These are phyloP conservation scores for Ascochyta lentis DNA, from an alignment of 2,329 filamentous ascomycete genomes.

Conservation along the genomic window DNA sequence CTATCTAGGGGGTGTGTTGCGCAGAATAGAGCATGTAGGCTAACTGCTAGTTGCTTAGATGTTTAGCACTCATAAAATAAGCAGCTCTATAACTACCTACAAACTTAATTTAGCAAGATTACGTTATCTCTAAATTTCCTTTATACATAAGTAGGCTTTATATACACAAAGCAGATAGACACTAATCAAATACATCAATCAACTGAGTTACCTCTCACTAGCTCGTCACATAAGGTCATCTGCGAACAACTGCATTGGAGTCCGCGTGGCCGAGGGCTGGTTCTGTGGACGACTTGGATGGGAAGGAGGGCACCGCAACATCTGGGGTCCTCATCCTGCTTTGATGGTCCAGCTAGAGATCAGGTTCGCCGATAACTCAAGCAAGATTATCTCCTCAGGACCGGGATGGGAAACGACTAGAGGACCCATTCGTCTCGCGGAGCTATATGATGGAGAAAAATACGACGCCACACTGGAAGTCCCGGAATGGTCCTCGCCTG, in stretches of 20 bases:
- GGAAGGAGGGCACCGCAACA: slow-evolving; percentile 3
- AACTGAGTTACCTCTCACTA: too few relatives aligned
- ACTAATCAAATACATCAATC: too few relatives aligned
- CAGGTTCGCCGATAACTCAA: not conserved
- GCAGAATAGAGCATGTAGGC: too few relatives aligned
- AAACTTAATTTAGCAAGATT: too few relatives aligned
- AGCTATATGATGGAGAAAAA: slow-evolving; percentile 61
- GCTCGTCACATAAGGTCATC: not conserved
- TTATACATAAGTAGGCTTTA: too few relatives aligned
- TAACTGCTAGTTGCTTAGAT: too few relatives aligned
- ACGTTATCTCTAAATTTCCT: too few relatives aligned
- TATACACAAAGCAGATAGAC: too few relatives aligned
- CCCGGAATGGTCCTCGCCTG: slow-evolving; percentile 32
- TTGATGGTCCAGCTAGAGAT: slow-evolving; percentile 1
- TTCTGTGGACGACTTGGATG: not conserved
- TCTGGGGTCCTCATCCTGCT: not conserved
- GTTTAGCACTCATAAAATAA: too few relatives aligned
- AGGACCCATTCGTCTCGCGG: slow-evolving; percentile 23
- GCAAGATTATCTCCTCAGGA: not conserved
- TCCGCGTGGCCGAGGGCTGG: slow-evolving; percentile 6
- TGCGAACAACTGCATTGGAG: not conserved
- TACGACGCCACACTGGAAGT: slow-evolving; percentile 54
- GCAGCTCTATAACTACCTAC: too few relatives aligned
- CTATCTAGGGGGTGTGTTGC: too few relatives aligned
- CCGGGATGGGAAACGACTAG: not conserved